These are phyloP conservation scores for Cyathus striatus DNA, from an alignment of 768 basidiomycete genomes.

Conservation along the genomic window DNA sequence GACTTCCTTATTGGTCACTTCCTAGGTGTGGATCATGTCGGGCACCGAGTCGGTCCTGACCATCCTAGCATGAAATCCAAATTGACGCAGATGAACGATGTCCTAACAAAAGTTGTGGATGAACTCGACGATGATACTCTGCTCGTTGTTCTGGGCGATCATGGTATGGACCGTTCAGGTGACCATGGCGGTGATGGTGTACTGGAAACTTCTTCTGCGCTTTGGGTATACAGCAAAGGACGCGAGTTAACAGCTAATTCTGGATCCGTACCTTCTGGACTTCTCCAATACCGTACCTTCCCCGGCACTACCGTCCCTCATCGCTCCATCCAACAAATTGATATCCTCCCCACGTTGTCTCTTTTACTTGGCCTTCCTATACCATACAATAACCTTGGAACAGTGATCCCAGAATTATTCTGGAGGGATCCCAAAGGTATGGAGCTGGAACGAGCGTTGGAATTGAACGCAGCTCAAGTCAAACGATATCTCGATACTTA, in stretches of 20 bases:
- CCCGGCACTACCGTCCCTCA: constrained; percentile 50
- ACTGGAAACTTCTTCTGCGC: constrained; percentile 77
- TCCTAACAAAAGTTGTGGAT: constrained; percentile 69
- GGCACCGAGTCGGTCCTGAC: constrained; percentile 90
- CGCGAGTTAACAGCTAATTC: constrained; percentile 34
- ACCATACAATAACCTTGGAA: constrained; percentile 93
- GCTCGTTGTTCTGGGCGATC: constrained; percentile 89
- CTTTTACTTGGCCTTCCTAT: constrained; percentile 90
- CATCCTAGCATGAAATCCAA: constrained; percentile 84
- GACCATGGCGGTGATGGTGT: constrained; percentile 93
- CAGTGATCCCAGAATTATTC: constrained; percentile 89
- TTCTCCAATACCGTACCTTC: constrained; percentile 54
- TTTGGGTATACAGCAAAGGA: constrained; percentile 93
- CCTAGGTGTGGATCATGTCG: constrained; percentile 94
- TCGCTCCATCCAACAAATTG: constrained; percentile 86
- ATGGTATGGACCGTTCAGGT: constrained; percentile 93
- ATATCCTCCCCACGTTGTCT: constrained; percentile 83
- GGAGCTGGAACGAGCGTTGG: constrained; percentile 53
- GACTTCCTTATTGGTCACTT: constrained; percentile 91
- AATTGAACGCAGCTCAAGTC: constrained; percentile 72
- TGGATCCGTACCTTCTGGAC: constrained; percentile 35
- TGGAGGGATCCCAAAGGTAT: constrained; percentile 38
- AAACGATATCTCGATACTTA: constrained; percentile 74
- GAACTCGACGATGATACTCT: constrained; percentile 82
- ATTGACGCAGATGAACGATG: constrained; percentile 81